Conservation (phyloP, 2,329 filamentous ascomycete species). For the Beauveria brongniartii region DNA sequence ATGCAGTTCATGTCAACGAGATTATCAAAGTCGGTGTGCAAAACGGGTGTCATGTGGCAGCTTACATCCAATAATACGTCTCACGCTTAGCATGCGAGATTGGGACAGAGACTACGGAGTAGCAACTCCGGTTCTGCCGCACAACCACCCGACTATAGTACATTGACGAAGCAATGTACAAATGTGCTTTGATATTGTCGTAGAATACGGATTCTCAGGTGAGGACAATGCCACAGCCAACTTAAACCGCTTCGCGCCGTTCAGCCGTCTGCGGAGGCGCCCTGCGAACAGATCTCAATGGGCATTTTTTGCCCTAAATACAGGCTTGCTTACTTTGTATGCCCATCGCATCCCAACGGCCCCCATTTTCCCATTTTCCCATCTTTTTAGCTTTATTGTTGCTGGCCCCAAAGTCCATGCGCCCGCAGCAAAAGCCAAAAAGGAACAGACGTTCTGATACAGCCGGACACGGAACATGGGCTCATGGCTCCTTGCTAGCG, state of each 20-base stretch:
- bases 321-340: neutral
- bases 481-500: neutral
- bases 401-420: neutral
- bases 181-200: too few species aligned
- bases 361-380: neutral
- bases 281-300: constrained; percentile 1
- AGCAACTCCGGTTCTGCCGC: neutral
- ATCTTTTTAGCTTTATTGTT: neutral
- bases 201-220: too few species aligned
- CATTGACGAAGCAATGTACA: too few species aligned
- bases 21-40: neutral
- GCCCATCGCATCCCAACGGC: neutral
- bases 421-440: neutral
- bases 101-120: too few species aligned
- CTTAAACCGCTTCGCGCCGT: neutral
- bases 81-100: neutral
- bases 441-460: neutral
- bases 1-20: neutral
- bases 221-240: neutral
- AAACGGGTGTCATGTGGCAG: neutral
- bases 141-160: neutral
- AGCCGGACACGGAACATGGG: neutral
- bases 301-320: neutral
- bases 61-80: neutral
- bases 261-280: neutral